A percentile compares a stretch with the other conserved stretches of the same genome.
phyloP scores from a whole-genome alignment of 2,329 filamentous ascomycete species.

The Amphichorda felina region DNA sequence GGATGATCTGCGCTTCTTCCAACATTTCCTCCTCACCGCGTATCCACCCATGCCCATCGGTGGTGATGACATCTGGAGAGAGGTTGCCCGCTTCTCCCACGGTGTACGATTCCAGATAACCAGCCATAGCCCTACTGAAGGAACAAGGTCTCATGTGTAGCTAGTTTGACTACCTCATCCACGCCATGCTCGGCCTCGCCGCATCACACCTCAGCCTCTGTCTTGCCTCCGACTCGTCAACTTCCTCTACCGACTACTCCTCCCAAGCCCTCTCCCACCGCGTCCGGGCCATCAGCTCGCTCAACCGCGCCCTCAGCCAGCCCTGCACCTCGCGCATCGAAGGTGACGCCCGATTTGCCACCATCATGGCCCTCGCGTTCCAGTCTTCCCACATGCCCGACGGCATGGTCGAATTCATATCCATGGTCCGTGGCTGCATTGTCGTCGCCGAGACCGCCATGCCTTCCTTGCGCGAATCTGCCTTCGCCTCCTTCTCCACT shows the following conservation, averaged over 20 bases:
- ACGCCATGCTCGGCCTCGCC: slow-evolving; percentile 27
- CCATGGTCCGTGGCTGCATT: slow-evolving; percentile 24
- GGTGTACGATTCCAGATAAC: slow-evolving; percentile 17
- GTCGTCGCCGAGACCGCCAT: slow-evolving; percentile 3
- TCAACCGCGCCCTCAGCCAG: slow-evolving; percentile 20
- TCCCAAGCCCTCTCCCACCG: slow-evolving; percentile 20
- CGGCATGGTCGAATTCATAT: slow-evolving; percentile 24
- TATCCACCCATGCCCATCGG: slow-evolving; percentile 25
- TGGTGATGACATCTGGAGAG: slow-evolving; percentile 21
- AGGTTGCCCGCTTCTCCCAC: slow-evolving; percentile 23
- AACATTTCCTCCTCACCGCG: slow-evolving; percentile 36
- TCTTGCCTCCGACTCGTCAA: slow-evolving; percentile 5
- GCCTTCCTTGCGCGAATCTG: neutral
- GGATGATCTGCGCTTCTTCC: slow-evolving; percentile 38
- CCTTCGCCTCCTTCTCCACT: neutral
- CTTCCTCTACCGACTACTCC: neutral
- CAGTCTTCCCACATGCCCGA: slow-evolving; percentile 26
- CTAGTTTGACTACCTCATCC: slow-evolving; percentile 27
- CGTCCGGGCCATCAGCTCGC: slow-evolving; percentile 20
- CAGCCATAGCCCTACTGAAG: neutral
- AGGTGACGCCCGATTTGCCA: slow-evolving; percentile 22
- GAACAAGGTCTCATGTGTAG: no score
- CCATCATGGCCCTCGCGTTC: slow-evolving; percentile 22
- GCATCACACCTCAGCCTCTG: slow-evolving; percentile 24
- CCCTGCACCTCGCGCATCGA: slow-evolving; percentile 13